A percentile compares a stretch with the other conserved stretches of the same genome.
These are phyloP conservation scores for Setaria viridis DNA, from an alignment of 202 grass and related monocot species.

Conservation along the genomic window DNA sequence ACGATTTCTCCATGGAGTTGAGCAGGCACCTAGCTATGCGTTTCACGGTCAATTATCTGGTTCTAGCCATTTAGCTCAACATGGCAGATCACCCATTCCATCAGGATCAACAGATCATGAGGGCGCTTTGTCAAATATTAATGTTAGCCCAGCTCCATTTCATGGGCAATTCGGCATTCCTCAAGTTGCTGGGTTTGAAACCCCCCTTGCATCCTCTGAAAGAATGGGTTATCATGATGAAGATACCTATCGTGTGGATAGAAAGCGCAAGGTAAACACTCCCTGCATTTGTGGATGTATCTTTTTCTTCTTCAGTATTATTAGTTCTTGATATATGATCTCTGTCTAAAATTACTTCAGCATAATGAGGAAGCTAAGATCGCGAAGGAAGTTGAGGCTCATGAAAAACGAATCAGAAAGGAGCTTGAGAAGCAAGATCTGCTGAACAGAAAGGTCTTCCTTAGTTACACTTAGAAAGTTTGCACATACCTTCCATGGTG, in stretches of 20 bases:
- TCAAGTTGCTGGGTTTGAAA: slow-evolving; percentile 63
- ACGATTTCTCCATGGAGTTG: slow-evolving; percentile 62
- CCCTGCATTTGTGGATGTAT: slow-evolving; percentile 20
- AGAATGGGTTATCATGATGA: slow-evolving; percentile 66
- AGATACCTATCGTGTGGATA: slow-evolving; percentile 67
- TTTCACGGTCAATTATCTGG: slow-evolving; percentile 72
- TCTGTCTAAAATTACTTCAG: slow-evolving; percentile 41
- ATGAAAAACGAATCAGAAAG: slow-evolving; percentile 90
- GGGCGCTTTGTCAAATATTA: slow-evolving; percentile 49
- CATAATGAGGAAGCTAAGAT: slow-evolving; percentile 91
- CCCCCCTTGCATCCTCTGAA: slow-evolving; percentile 58
- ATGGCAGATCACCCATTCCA: slow-evolving; percentile 53
- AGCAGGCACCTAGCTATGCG: slow-evolving; percentile 59
- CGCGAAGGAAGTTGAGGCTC: slow-evolving; percentile 88
- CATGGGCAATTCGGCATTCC: slow-evolving; percentile 61
- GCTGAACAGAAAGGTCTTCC: slow-evolving; percentile 82
- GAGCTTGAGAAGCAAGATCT: slow-evolving; percentile 94
- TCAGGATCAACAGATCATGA: slow-evolving; percentile 60
- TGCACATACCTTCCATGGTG: slow-evolving; percentile 22
- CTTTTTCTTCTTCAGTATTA: slow-evolving; percentile 15
- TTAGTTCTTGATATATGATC: slow-evolving; percentile 37
- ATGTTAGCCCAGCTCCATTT: slow-evolving; percentile 44
- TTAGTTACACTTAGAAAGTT: slow-evolving; percentile 43
- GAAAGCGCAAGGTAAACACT: slow-evolving; percentile 82
- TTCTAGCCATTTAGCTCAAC: slow-evolving; percentile 63